Conservation (phyloP, 345 rosid genomes). For the Syzygium jambos region DNA sequence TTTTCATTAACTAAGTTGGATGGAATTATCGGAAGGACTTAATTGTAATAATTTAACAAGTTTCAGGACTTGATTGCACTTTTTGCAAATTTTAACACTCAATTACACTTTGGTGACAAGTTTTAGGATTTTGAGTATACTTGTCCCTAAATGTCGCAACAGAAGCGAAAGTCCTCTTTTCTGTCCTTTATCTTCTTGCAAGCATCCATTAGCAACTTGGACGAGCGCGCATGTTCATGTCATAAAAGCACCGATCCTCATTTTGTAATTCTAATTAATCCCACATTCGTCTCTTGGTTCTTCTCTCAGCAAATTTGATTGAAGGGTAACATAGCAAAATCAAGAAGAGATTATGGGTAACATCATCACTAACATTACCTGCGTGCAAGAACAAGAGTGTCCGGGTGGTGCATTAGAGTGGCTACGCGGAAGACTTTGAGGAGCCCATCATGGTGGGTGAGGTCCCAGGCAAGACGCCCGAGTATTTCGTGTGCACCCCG, state of each 20-base stretch:
- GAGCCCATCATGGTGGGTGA: conserved; percentile 24
- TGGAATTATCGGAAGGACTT: too few species aligned
- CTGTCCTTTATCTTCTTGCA: background rate
- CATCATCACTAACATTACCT: background rate
- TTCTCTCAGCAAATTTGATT: background rate
- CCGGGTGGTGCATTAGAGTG: conserved; percentile 39
- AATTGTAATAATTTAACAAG: too few species aligned
- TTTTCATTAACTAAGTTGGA: too few species aligned
- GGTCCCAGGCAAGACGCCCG: conserved; percentile 5
- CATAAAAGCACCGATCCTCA: background rate
- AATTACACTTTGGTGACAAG: too few species aligned
- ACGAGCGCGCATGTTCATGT: background rate
- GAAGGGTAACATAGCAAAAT: background rate
- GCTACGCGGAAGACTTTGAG: conserved; percentile 29
- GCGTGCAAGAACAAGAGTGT: background rate
- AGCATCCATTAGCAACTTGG: background rate
- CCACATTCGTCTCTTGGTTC: background rate
- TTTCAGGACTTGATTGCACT: too few species aligned
- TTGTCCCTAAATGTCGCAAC: background rate
- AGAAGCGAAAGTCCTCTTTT: background rate
- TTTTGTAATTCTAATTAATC: background rate
- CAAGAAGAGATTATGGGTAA: background rate
- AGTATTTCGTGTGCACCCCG: conserved; percentile 31
- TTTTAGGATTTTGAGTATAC: too few species aligned
- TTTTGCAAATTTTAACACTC: too few species aligned